Evolutionary conservation across 225 moss, liverwort and hornwort species (phyloP).

Genomic region (Polytrichum commune): DNA sequence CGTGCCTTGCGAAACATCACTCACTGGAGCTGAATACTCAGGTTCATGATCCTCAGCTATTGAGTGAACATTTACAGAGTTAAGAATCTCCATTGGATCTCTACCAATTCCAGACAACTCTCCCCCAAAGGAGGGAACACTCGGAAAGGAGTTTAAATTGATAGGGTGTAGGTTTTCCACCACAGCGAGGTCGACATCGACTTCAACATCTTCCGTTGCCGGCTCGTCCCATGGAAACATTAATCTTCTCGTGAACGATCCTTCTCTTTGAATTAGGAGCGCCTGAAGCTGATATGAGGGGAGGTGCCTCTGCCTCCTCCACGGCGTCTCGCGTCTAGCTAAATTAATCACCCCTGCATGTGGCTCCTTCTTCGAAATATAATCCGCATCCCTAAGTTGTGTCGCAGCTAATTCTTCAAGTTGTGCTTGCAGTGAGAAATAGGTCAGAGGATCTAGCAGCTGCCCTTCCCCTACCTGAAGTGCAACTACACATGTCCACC

Average conservation of each 20-base stretch:
- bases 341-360: no score
- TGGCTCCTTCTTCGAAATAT: neutral
- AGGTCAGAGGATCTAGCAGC: no score
- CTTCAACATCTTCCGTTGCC: conserved; percentile 9
- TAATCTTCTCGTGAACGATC: neutral
- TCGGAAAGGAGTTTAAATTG: conserved; percentile 24
- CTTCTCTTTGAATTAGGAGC: neutral
- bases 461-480: neutral
- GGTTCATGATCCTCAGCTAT: no score
- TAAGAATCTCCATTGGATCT: conserved; percentile 30
- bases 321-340: no score
- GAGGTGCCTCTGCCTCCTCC: no score
- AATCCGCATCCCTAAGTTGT: neutral
- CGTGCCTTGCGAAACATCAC: conserved; percentile 30
- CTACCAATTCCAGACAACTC: conserved; percentile 41
- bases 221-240: neutral
- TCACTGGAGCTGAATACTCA: conserved; percentile 13
- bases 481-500: neutral
- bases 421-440: neutral
- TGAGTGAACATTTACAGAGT: neutral
- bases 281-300: no score
- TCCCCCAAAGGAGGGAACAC: conserved; percentile 23
- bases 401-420: neutral
- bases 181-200: conserved; percentile 27
- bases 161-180: conserved; percentile 20